Conservation (phyloP, 257 asterid species). For the Mentha longifolia region DNA sequence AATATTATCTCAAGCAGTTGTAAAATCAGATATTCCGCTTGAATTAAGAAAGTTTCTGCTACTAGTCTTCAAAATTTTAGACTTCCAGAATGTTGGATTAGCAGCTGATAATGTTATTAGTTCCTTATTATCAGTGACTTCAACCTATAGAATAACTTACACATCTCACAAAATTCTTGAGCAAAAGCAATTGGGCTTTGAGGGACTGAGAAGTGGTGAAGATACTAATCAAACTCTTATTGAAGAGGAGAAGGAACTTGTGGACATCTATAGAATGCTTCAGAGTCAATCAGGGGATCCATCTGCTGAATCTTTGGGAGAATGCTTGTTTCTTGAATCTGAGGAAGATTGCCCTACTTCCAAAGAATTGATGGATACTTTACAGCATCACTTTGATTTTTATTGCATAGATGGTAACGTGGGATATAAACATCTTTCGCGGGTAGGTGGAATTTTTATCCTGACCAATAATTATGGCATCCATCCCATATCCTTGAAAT, state of each 20-base stretch:
- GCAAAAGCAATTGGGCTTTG: conserved; percentile 39
- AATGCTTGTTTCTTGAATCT: conserved; percentile 53
- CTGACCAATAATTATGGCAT: conserved; percentile 22
- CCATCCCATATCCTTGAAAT: conserved; percentile 28
- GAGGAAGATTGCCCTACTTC: conserved; percentile 61
- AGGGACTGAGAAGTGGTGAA: conserved; percentile 29
- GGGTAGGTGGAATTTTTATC: conserved; percentile 53
- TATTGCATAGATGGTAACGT: conserved; percentile 43
- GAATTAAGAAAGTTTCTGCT: conserved; percentile 62
- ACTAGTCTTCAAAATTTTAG: conserved; percentile 56
- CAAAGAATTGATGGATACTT: conserved; percentile 65
- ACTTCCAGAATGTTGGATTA: conserved; percentile 51
- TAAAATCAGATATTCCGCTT: conserved; percentile 57
- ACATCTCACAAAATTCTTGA: conserved; percentile 38
- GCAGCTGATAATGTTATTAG: conserved; percentile 57
- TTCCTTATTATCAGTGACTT: conserved; percentile 62
- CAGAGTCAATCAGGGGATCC: conserved; percentile 47
- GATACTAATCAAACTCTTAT: conserved; percentile 48
- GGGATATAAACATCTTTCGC: conserved; percentile 60
- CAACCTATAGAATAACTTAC: conserved; percentile 48
- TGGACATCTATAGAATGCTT: conserved; percentile 50
- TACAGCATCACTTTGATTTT: conserved; percentile 38
- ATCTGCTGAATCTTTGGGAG: conserved; percentile 50
- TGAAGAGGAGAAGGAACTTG: conserved; percentile 66
- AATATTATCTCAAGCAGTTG: conserved; percentile 56